These are phyloP conservation scores for Cordyceps militaris DNA, from an alignment of 2,329 filamentous ascomycete species.

Conservation along the genomic window DNA sequence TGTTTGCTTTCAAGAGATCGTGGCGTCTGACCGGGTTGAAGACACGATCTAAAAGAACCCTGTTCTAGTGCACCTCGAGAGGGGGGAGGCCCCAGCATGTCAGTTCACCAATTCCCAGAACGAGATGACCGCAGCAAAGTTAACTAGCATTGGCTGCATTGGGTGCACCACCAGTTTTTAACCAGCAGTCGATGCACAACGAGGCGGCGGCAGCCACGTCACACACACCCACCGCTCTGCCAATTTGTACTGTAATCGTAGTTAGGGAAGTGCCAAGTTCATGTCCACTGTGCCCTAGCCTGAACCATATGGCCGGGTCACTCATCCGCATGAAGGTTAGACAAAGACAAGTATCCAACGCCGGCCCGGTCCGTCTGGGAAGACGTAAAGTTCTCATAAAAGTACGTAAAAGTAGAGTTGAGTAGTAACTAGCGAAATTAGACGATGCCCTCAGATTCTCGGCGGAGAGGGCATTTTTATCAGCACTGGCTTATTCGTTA, in stretches of 20 bases:
- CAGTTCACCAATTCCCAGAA: not conserved
- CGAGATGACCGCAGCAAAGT: not conserved
- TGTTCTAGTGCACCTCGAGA: not conserved
- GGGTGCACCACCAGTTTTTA: not conserved
- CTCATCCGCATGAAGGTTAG: not conserved
- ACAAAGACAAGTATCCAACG: not conserved
- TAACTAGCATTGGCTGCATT: not conserved
- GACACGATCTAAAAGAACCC: slow-evolving; percentile 4
- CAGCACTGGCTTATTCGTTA: no score
- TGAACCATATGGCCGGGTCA: not conserved
- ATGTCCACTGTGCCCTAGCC: not conserved
- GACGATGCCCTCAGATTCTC: no score
- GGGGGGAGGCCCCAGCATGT: not conserved
- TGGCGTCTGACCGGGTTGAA: slow-evolving; percentile 8
- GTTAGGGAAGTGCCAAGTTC: not conserved
- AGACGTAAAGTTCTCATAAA: no score
- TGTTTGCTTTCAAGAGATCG: slow-evolving; percentile 8
- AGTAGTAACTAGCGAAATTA: no score
- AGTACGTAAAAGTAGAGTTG: no score
- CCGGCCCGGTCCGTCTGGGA: no score
- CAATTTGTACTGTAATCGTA: not conserved
- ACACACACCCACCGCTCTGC: not conserved
- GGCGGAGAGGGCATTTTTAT: no score
- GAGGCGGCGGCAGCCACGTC: not conserved
- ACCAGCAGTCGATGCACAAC: not conserved